phyloP scores from a whole-genome alignment of 2,329 filamentous ascomycete genomes.

The Leptographium flavum region DNA sequence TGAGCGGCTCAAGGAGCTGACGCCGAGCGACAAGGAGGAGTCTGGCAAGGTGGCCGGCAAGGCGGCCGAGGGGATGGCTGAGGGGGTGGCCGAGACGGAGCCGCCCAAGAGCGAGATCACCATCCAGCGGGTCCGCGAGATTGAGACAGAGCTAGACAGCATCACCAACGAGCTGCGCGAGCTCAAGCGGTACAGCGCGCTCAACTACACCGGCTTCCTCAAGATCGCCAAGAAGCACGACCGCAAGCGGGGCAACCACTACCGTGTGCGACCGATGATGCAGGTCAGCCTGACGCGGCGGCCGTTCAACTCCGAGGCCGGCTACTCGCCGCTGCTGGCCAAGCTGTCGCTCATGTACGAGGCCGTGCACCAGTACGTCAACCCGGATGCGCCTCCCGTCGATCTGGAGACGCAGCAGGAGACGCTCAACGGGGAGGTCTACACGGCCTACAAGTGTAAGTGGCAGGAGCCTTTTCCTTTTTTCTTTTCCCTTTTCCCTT shows the following conservation, averaged over 20 bases:
- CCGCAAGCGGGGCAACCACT: constrained; percentile 72
- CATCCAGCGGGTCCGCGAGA: constrained; percentile 47
- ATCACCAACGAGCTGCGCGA: constrained; percentile 87
- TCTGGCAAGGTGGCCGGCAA: constrained; percentile 39
- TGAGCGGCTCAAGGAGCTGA: constrained; percentile 66
- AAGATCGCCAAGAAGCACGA: constrained; percentile 99
- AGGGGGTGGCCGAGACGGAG: constrained; percentile 5
- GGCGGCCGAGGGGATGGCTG: constrained; percentile 20
- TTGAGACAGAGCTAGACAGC: constrained; percentile 65
- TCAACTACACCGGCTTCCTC: constrained; percentile 95
- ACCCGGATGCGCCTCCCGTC: constrained; percentile 28
- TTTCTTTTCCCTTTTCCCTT: background rate
- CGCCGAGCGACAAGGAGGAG: constrained; percentile 42
- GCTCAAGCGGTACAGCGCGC: constrained; percentile 84
- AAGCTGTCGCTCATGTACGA: constrained; percentile 92
- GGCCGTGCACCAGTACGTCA: constrained; percentile 73
- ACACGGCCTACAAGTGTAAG: constrained; percentile 77
- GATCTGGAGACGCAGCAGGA: constrained; percentile 39
- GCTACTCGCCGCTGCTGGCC: constrained; percentile 80
- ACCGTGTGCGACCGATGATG: constrained; percentile 82
- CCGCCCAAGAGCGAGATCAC: constrained; percentile 31
- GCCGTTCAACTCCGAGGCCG: constrained; percentile 83
- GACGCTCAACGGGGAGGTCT: constrained; percentile 53
- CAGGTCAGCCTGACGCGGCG: constrained; percentile 77
- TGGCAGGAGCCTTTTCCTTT: constrained; percentile 2